phyloP scores from a whole-genome alignment of 2,329 filamentous ascomycete genomes.

The Cadophora gregata region DNA sequence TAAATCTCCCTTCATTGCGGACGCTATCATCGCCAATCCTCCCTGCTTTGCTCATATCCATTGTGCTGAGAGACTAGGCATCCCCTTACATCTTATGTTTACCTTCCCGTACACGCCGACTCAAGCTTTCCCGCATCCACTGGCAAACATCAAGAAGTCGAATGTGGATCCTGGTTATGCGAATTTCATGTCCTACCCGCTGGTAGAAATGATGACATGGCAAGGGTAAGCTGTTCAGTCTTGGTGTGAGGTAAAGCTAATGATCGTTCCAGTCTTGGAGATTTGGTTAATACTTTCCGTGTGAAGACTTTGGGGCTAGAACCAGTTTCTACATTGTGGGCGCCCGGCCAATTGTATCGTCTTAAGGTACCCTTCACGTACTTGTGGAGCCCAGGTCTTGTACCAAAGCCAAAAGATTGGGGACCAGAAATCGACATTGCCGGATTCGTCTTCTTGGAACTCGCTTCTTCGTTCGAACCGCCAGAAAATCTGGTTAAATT shows the following conservation, averaged over 20 bases:
- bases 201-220: slow-evolving; percentile 90
- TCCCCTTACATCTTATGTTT: slow-evolving; percentile 86
- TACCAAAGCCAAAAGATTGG: slow-evolving; percentile 73
- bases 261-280: slow-evolving; percentile 58
- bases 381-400: slow-evolving; percentile 69
- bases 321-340: slow-evolving; percentile 78
- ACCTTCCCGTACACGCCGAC: slow-evolving; percentile 84
- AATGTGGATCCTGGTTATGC: slow-evolving; percentile 76
- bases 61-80: slow-evolving; percentile 78
- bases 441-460: slow-evolving; percentile 79
- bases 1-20: slow-evolving; percentile 67
- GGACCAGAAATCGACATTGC: slow-evolving; percentile 73
- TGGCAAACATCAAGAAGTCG: slow-evolving; percentile 75
- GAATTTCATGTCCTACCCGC: slow-evolving; percentile 81
- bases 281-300: slow-evolving; percentile 78
- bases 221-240: slow-evolving; percentile 63
- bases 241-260: not conserved
- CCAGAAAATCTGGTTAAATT: slow-evolving; percentile 62
- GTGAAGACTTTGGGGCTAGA: slow-evolving; percentile 72
- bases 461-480: slow-evolving; percentile 65
- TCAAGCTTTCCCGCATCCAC: slow-evolving; percentile 71
- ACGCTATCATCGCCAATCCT: slow-evolving; percentile 87
- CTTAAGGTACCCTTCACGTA: slow-evolving; percentile 80
- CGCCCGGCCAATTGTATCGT: slow-evolving; percentile 73
- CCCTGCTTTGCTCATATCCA: slow-evolving; percentile 80